A percentile compares a stretch with the other conserved stretches of the same genome.
Evolutionary conservation across 2,329 filamentous ascomycete genomes (phyloP).

Genomic region (Ophiobolus disseminans): DNA sequence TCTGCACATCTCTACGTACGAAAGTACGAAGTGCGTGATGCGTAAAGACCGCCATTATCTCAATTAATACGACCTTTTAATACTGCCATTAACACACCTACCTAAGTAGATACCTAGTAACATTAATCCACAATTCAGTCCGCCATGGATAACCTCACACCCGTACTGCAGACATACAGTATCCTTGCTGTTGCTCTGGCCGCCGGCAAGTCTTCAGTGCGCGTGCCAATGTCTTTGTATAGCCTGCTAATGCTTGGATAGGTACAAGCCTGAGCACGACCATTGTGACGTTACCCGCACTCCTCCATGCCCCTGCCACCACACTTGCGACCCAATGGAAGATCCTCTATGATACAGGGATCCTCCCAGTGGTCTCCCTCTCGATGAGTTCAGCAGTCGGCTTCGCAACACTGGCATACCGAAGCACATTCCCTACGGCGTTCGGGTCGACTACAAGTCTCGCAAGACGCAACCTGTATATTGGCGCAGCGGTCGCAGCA

Average conservation of each 20-base stretch:
- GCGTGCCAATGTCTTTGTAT: no score
- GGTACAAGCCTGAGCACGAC: constrained; percentile 27
- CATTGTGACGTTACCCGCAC: constrained; percentile 23
- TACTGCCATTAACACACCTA: no score
- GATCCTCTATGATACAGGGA: constrained; percentile 26
- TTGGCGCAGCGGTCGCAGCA: constrained; percentile 16
- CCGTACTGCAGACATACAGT: constrained; percentile 24
- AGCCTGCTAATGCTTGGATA: no score
- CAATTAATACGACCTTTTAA: no score
- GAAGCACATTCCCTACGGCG: no score
- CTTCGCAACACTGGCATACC: constrained; percentile 22
- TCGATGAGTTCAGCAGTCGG: constrained; percentile 21
- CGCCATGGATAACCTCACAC: no score
- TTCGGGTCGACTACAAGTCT: background rate
- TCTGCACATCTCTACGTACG: no score
- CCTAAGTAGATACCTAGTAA: no score
- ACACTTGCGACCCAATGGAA: constrained; percentile 27
- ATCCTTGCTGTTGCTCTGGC: constrained; percentile 27
- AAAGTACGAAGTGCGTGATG: no score
- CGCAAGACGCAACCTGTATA: constrained; percentile 15
- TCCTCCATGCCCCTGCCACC: constrained; percentile 13
- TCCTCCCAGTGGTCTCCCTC: constrained; percentile 21
- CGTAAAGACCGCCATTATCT: no score
- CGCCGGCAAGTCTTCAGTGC: constrained; percentile 15
- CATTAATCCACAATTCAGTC: no score